Conservation (phyloP, 495 filamentous ascomycete genomes). For the Xylaria grammica region DNA sequence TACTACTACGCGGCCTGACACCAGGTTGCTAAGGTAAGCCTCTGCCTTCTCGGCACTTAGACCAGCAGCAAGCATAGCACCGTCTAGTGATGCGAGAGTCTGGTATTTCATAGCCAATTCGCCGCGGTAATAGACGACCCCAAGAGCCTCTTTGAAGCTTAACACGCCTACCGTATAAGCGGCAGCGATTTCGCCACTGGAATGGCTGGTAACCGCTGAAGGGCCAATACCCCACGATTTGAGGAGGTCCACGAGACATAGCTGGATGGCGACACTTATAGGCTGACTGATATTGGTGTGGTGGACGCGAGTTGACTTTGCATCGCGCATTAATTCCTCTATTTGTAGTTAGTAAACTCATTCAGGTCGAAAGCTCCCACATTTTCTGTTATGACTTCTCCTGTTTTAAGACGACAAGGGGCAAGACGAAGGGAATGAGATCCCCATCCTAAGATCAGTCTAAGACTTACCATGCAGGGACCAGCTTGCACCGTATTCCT, state of each 20-base stretch:
- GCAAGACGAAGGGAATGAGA: neutral
- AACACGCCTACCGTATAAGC: conserved; percentile 42
- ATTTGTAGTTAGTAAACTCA: conserved; percentile 9
- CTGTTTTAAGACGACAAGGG: neutral
- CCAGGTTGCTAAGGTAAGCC: conserved; percentile 31
- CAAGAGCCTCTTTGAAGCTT: conserved; percentile 42
- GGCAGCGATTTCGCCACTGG: conserved; percentile 58
- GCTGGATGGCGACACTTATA: conserved; percentile 45
- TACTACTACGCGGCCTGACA: conserved; percentile 33
- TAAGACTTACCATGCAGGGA: conserved; percentile 54
- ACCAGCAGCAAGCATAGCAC: conserved; percentile 56
- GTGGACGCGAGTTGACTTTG: conserved; percentile 38
- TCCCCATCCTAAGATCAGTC: neutral
- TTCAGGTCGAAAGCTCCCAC: no score
- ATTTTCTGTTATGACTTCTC: no score
- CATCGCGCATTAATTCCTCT: conserved; percentile 38
- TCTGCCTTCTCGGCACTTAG: conserved; percentile 39
- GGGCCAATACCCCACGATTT: conserved; percentile 50
- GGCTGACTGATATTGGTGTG: conserved; percentile 40
- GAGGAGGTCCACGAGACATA: conserved; percentile 52
- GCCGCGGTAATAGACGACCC: conserved; percentile 55
- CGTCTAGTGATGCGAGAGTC: conserved; percentile 25
- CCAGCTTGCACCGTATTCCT: conserved; percentile 37
- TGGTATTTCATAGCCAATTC: conserved; percentile 25
- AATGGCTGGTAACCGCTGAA: conserved; percentile 55